These are phyloP conservation scores for Calocybe gambosa DNA, from an alignment of 1,284 basidiomycete genomes.

Conservation along the genomic window DNA sequence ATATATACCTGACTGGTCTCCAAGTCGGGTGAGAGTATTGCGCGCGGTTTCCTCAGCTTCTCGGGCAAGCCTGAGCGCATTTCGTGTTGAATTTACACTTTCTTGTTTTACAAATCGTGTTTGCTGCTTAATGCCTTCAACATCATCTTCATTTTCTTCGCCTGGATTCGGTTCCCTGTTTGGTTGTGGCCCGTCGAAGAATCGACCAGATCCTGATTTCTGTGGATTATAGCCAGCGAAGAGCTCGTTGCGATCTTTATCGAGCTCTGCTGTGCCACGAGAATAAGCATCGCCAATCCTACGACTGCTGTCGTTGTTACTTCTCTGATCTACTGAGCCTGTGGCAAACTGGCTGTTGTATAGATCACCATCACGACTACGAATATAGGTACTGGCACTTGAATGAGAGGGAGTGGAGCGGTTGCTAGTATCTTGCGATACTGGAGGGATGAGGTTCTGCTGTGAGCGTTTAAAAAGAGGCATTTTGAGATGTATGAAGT, in stretches of 20 bases:
- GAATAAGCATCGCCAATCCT: slow-evolving; percentile 58
- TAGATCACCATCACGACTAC: slow-evolving; percentile 55
- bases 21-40: slow-evolving; percentile 80
- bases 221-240: slow-evolving; percentile 67
- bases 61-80: slow-evolving; percentile 87
- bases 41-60: slow-evolving; percentile 96
- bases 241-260: slow-evolving; percentile 68
- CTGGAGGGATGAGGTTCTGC: slow-evolving; percentile 65
- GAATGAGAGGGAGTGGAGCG: slow-evolving; percentile 38
- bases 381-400: slow-evolving; percentile 53
- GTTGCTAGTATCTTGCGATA: slow-evolving; percentile 27
- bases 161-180: slow-evolving; percentile 46
- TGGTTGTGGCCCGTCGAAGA: slow-evolving; percentile 54
- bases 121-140: slow-evolving; percentile 95
- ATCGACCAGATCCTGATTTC: slow-evolving; percentile 52
- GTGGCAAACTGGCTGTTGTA: slow-evolving; percentile 21
- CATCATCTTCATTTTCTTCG: slow-evolving; percentile 91
- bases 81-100: slow-evolving; percentile 83
- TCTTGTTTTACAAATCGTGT: slow-evolving; percentile 92
- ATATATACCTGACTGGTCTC: slow-evolving; percentile 85
- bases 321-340: slow-evolving; percentile 26
- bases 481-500: slow-evolving; percentile 39
- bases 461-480: slow-evolving; percentile 74
- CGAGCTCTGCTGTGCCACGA: slow-evolving; percentile 49
- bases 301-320: slow-evolving; percentile 46